A percentile compares a stretch with the other conserved stretches of the same genome.
Evolutionary conservation across 2,329 filamentous ascomycete genomes (phyloP).

Genomic region (Alternaria metachromatica): DNA sequence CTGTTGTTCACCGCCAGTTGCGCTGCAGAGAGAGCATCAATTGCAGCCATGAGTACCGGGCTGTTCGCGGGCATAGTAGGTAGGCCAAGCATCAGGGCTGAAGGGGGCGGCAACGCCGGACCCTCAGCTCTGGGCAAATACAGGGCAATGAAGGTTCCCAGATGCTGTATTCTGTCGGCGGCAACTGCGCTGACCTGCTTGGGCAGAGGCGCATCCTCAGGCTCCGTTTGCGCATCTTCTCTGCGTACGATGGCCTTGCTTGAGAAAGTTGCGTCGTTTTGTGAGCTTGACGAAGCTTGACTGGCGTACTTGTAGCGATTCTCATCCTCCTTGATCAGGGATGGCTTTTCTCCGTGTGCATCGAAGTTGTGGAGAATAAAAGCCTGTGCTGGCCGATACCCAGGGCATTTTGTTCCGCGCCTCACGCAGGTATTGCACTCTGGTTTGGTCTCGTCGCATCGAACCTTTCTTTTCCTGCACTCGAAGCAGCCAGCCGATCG

Average conservation of each 20-base stretch:
- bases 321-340: constrained; percentile 45
- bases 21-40: constrained; percentile 45
- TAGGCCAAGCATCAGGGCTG: constrained; percentile 43
- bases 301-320: constrained; percentile 42
- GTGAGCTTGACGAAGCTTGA: constrained; percentile 17
- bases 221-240: constrained; percentile 16
- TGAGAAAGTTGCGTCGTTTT: constrained; percentile 4
- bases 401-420: constrained; percentile 45
- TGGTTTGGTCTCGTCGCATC: constrained; percentile 46
- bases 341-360: constrained; percentile 34
- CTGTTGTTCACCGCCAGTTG: constrained; percentile 44
- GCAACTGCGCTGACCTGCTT: constrained; percentile 43
- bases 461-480: constrained; percentile 47
- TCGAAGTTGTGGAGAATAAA: constrained; percentile 47
- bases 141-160: constrained; percentile 41
- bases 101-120: constrained; percentile 43
- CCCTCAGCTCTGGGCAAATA: constrained; percentile 40
- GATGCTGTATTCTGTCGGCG: constrained; percentile 44
- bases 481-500: constrained; percentile 46
- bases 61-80: constrained; percentile 41
- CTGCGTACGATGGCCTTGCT: constrained; percentile 15
- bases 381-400: constrained; percentile 43
- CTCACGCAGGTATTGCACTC: constrained; percentile 45
- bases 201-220: constrained; percentile 29
- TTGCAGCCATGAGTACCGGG: constrained; percentile 38